Percentiles rank a stretch among this genome's conserved stretches.
Conservation (phyloP, 331 rosid species). For the Cydonia oblonga region DNA sequence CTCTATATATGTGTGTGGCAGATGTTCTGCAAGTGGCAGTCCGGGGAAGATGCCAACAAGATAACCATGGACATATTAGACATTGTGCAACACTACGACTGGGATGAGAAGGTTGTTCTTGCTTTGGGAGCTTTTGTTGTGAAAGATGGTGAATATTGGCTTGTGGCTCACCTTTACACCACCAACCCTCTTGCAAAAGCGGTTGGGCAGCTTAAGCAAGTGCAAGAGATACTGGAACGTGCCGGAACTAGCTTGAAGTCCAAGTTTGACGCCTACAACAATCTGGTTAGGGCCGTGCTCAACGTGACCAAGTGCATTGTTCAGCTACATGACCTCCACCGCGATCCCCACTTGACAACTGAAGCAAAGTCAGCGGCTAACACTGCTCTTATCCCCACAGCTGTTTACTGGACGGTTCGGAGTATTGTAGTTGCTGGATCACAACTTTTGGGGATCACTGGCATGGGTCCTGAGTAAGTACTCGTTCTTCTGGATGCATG, state of each 20-base stretch:
- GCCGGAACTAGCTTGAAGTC: constrained; percentile 18
- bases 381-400: constrained; percentile 36
- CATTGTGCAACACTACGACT: constrained; percentile 36
- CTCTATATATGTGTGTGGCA: constrained; percentile 1
- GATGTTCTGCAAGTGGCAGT: constrained; percentile 37
- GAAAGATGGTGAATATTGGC: constrained; percentile 50
- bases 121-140: constrained; percentile 50
- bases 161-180: constrained; percentile 34
- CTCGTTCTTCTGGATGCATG: neutral
- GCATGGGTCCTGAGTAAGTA: constrained; percentile 42
- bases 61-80: constrained; percentile 43
- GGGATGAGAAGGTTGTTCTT: constrained; percentile 62
- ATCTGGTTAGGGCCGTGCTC: constrained; percentile 31
- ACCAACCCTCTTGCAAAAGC: constrained; percentile 42
- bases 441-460: constrained; percentile 36
- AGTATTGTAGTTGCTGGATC: constrained; percentile 44
- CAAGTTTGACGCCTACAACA: constrained; percentile 30
- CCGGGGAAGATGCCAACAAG: constrained; percentile 40
- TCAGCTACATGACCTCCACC: constrained; percentile 42
- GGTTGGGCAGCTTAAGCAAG: constrained; percentile 36
- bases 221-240: constrained; percentile 32
- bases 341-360: constrained; percentile 21
- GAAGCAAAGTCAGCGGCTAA: constrained; percentile 22
- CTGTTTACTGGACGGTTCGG: constrained; percentile 68
- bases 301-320: constrained; percentile 42